Conservation (phyloP, 345 rosid genomes). For the Gossypium bickii region DNA sequence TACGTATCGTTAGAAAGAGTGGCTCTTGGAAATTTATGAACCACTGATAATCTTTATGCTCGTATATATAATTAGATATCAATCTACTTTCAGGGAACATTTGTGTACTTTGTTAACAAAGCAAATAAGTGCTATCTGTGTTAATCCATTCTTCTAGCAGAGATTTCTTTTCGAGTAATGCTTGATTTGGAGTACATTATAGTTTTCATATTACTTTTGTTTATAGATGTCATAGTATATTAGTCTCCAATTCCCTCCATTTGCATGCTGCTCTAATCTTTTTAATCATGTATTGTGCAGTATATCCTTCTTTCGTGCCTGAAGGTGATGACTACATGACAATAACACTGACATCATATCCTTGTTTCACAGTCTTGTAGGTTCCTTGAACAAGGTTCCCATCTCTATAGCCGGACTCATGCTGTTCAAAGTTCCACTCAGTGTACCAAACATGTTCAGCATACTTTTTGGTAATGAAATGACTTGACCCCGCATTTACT, state of each 20-base stretch:
- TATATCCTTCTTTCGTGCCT: neutral
- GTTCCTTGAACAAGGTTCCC: slow-evolving; percentile 91
- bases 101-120: neutral
- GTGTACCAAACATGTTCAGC: slow-evolving; percentile 70
- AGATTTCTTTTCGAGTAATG: neutral
- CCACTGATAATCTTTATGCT: neutral
- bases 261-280: neutral
- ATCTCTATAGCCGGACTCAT: slow-evolving; percentile 68
- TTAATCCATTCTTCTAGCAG: neutral
- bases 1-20: too few species aligned
- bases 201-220: neutral
- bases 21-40: neutral
- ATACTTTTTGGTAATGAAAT: slow-evolving; percentile 67
- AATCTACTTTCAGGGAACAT: neutral
- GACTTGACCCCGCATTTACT: neutral
- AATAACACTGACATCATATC: neutral
- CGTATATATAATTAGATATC: neutral
- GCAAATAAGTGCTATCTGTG: neutral
- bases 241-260: neutral
- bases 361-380: slow-evolving; percentile 56
- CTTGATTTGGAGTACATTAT: neutral
- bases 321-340: neutral
- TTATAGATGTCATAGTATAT: too few species aligned
- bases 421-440: slow-evolving; percentile 77
- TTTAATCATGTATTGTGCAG: neutral